Percentiles rank a stretch among this genome's conserved stretches.
Conservation (phyloP, 2,329 filamentous ascomycete genomes). For the Ceratocystis papillata region DNA sequence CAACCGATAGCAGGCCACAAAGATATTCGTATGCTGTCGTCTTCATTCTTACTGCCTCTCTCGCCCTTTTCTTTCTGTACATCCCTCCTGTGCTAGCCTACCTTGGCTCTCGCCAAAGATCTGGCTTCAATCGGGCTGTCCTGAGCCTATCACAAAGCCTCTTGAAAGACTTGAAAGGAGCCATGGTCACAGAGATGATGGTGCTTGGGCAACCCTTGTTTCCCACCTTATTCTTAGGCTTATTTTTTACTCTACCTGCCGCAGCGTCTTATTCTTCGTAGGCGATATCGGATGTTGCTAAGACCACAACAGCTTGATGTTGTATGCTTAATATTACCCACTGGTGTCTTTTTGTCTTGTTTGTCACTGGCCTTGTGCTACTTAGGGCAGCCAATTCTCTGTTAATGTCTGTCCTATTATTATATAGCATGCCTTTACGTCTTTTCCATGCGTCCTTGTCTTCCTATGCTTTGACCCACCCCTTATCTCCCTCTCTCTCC, state of each 20-base stretch:
- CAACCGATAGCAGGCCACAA: neutral
- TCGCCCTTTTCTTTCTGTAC: neutral
- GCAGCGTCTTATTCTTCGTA: neutral
- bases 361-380: neutral
- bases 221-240: neutral
- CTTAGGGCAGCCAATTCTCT: neutral
- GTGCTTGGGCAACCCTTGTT: neutral
- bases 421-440: no score
- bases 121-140: neutral
- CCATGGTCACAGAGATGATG: neutral
- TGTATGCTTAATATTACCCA: neutral
- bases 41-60: neutral
- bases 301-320: neutral
- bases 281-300: neutral
- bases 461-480: no score
- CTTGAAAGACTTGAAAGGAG: neutral
- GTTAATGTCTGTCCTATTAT: neutral
- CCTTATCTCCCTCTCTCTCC: neutral
- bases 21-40: neutral
- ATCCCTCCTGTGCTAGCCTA: neutral
- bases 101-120: slow-evolving; percentile 1
- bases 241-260: neutral
- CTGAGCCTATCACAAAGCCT: neutral
- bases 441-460: no score
- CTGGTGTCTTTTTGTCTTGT: neutral